Conservation (phyloP, 805 yeast species). For the Yarrowia osloensis region DNA sequence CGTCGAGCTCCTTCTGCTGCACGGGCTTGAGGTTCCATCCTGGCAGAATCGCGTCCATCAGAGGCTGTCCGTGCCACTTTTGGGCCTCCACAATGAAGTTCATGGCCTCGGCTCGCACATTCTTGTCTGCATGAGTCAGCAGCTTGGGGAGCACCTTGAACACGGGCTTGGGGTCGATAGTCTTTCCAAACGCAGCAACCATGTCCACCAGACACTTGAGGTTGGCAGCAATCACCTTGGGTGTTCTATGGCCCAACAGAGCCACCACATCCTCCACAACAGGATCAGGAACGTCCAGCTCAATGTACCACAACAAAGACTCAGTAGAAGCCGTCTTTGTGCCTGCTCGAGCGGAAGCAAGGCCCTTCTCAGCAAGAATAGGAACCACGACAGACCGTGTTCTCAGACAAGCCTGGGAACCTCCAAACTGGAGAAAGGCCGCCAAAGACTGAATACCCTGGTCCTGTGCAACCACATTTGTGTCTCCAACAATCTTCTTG, state of each 20-base stretch:
- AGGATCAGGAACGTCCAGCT: slow-evolving; percentile 64
- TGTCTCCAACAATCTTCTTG: slow-evolving; percentile 65
- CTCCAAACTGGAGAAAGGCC: slow-evolving; percentile 60
- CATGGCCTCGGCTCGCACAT: slow-evolving; percentile 78
- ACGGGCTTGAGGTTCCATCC: slow-evolving; percentile 72
- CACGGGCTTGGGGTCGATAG: slow-evolving; percentile 57
- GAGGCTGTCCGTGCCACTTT: slow-evolving; percentile 68
- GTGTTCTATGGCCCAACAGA: slow-evolving; percentile 60
- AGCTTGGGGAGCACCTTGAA: slow-evolving; percentile 63
- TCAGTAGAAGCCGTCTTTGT: slow-evolving; percentile 69
- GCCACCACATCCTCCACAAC: slow-evolving; percentile 70
- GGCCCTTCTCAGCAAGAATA: slow-evolving; percentile 74
- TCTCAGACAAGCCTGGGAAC: slow-evolving; percentile 47
- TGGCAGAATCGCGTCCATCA: slow-evolving; percentile 61
- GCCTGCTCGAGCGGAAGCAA: slow-evolving; percentile 70
- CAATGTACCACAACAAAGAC: slow-evolving; percentile 62
- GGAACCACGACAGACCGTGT: slow-evolving; percentile 37
- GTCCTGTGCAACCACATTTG: slow-evolving; percentile 92
- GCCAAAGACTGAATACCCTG: slow-evolving; percentile 62
- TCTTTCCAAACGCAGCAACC: slow-evolving; percentile 63
- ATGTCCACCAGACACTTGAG: slow-evolving; percentile 59
- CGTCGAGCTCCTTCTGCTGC: slow-evolving; percentile 80
- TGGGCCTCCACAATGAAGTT: slow-evolving; percentile 66
- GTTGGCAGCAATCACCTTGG: slow-evolving; percentile 76
- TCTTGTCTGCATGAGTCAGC: slow-evolving; percentile 82